Conservation (phyloP, 306 rosid genomes). For the Acacia acuminata region DNA sequence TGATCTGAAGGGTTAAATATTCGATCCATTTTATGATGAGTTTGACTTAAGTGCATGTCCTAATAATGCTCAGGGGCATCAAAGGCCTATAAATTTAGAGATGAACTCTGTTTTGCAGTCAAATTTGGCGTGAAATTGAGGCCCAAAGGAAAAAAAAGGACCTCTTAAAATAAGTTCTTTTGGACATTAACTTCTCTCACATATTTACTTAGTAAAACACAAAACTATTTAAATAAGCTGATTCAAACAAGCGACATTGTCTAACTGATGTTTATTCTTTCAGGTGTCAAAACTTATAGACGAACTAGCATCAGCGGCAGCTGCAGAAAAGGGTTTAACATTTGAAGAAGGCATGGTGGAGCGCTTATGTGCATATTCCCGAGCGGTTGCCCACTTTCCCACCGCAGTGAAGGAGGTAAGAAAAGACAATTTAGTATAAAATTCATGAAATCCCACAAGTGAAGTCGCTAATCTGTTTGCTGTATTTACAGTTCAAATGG, state of each 20-base stretch:
- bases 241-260: not conserved
- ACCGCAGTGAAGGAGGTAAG: slow-evolving; percentile 98
- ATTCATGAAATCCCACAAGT: not conserved
- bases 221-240: no score
- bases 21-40: not conserved
- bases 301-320: slow-evolving; percentile 80
- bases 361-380: slow-evolving; percentile 85
- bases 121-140: slow-evolving; percentile 13
- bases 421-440: not conserved
- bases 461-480: slow-evolving; percentile 15
- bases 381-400: slow-evolving; percentile 90
- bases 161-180: not conserved
- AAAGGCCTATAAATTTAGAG: slow-evolving; percentile 5
- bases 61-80: not conserved
- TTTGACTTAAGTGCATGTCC: slow-evolving; percentile 11
- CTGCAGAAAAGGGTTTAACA: slow-evolving; percentile 65
- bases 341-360: slow-evolving; percentile 81
- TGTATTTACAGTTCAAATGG: slow-evolving; percentile 82
- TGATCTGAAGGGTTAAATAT: not conserved
- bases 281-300: slow-evolving; percentile 80
- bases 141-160: not conserved
- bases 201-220: no score
- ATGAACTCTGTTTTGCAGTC: not conserved
- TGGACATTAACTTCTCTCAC: no score
- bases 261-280: slow-evolving; percentile 30